Evolutionary conservation across 495 filamentous ascomycete genomes (phyloP).

Genomic region (Neurospora tetraspora): DNA sequence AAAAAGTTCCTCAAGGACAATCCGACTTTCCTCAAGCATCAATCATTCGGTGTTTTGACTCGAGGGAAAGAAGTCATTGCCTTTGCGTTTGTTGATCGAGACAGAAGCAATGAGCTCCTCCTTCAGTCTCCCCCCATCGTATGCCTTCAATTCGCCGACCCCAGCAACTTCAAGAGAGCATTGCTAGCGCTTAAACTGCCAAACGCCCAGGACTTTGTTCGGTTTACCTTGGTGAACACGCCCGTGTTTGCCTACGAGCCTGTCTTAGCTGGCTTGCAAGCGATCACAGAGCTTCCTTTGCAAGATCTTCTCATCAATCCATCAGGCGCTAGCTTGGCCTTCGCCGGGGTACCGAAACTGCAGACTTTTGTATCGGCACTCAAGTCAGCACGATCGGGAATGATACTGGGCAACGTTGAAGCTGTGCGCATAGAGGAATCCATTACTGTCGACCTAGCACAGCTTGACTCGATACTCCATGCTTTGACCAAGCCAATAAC

Average conservation of each 20-base stretch:
- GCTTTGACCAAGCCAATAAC: slow-evolving; percentile 47
- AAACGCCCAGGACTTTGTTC: slow-evolving; percentile 24
- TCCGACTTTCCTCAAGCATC: slow-evolving; percentile 45
- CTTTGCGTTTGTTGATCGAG: slow-evolving; percentile 51
- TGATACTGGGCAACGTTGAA: neutral
- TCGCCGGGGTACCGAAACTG: neutral
- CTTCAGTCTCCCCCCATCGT: slow-evolving; percentile 41
- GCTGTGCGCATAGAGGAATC: neutral
- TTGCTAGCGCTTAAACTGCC: slow-evolving; percentile 33
- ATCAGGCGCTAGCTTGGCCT: neutral
- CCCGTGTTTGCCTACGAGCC: slow-evolving; percentile 67
- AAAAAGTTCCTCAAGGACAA: slow-evolving; percentile 40
- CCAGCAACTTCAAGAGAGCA: slow-evolving; percentile 19
- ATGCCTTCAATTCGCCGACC: slow-evolving; percentile 41
- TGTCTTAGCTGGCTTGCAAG: slow-evolving; percentile 50
- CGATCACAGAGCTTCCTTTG: slow-evolving; percentile 43
- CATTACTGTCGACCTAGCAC: slow-evolving; percentile 46
- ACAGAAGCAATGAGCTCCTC: slow-evolving; percentile 22
- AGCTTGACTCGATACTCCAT: slow-evolving; percentile 45
- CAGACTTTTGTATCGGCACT: neutral
- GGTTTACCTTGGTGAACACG: slow-evolving; percentile 51
- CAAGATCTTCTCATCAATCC: slow-evolving; percentile 37
- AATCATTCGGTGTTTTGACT: slow-evolving; percentile 51
- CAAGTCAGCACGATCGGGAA: neutral
- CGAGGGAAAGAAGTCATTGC: slow-evolving; percentile 42